Percentiles rank a stretch among this genome's conserved stretches.
Evolutionary conservation across 345 rosid genomes (phyloP).

Genomic region (Arabis hirsuta): DNA sequence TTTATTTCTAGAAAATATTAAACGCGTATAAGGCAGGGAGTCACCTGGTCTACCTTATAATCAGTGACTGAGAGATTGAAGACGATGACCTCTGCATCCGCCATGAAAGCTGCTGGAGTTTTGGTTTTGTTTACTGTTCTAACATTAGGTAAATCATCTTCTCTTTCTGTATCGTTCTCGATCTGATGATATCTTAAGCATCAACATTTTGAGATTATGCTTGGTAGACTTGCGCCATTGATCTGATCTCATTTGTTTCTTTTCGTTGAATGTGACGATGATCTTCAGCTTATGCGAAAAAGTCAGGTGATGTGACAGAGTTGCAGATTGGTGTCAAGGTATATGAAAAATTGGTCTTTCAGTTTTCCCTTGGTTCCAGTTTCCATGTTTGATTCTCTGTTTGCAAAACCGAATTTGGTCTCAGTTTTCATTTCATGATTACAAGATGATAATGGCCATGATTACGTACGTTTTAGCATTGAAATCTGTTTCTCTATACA

Average conservation of each 20-base stretch:
- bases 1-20: no score
- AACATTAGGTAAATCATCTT: conserved; percentile 41
- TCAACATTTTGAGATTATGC: background rate
- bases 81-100: conserved; percentile 43
- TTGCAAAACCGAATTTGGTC: background rate
- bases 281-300: conserved; percentile 64
- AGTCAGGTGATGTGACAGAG: conserved; percentile 75
- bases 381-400: background rate
- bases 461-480: background rate
- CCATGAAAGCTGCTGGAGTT: conserved; percentile 44
- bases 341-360: conserved; percentile 19
- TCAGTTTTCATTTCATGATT: background rate
- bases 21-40: no score
- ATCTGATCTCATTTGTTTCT: conserved; percentile 5
- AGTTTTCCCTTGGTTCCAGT: background rate
- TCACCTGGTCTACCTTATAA: background rate
- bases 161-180: background rate
- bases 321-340: conserved; percentile 97
- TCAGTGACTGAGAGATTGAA: conserved; percentile 22
- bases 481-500: no score
- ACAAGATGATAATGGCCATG: background rate
- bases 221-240: background rate
- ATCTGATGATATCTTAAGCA: background rate
- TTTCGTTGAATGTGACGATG: conserved; percentile 17
- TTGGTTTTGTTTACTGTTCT: conserved; percentile 43